Evolutionary conservation across 1,284 basidiomycete species (phyloP), one percentile per base, ranked within the genome.

Genomic region (Tilletia indica): DNA sequence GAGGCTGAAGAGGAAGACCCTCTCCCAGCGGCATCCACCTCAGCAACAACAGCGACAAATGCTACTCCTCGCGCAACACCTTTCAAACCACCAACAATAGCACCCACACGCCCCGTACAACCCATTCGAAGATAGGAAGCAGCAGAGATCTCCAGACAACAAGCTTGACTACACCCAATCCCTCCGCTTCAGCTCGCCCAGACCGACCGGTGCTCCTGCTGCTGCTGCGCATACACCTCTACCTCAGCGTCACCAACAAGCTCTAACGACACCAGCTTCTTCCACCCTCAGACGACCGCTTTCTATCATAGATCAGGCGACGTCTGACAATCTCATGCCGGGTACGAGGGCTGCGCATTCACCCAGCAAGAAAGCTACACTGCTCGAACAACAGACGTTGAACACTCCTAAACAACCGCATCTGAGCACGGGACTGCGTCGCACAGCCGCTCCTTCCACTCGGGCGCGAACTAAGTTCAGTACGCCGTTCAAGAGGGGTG

Each of bases 1-100:
- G 61, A 64, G 2, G 61, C 61, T 8, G 61, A 64, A 42, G 61
- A 64, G 36, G 36, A 64, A 36, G 61, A 64, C 5, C 36, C 16
- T 9, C 61, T 25, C 51, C 11, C 19, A n/a, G 51, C 19, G 12
- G 19, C 51, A 25, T 54, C 51, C 19, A 54, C 42, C 42, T 45
- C 51, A 6, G 16, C 51, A 8, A 2, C 51, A 6, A 54, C 16
- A 25, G 51, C 51, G 19, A n/a, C 51, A 6, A 54, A 8, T 1
- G 51, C 42, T 45, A 45, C 42, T 8, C 42, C 42, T 14, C 42
- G 42, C 14, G 1, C 42, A 9, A 14, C 42, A 45, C 9, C 42
- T 9, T 45, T 45, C 42, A 45, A 45, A 14, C 42, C 42, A 45
- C 42, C 42, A 3, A 45, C 42, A 45, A 45, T 45, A 45, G 42